Base-by-base conservation (phyloP, 2,329 filamentous ascomycete species). In the Macrophomina pseudophaseolina region DNA sequence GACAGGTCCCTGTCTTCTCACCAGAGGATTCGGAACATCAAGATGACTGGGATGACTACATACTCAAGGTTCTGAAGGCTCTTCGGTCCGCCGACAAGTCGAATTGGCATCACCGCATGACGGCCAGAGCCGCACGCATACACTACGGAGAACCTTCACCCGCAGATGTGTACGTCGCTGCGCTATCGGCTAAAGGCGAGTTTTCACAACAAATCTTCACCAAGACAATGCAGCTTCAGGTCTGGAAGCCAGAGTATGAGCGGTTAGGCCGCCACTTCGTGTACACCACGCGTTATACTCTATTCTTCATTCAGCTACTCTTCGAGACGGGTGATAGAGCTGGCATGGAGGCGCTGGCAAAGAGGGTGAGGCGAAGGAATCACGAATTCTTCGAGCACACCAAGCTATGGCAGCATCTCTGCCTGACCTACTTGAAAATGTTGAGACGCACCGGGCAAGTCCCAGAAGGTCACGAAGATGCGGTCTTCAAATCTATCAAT, bases 81-180 rank as follows among this genome's bases (percentile, higher is more conserved):
- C 77, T 90, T 64, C 85, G 86, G 65, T 80, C 80, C 42, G 93
- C 93, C 68, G 94, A 97, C 79, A 96, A 97, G 81, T 91, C 92
- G 0, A 94, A 95, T 72, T 97, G 94, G 94, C 94, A 97, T 74
- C 94, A 97, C 76, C 90, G 94, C 23, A 93, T 97, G 80, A 92
- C 93, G 64, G 89, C 90, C 74, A 88, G 93, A 30, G 89, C 86
- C 69, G 88, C 88, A 5, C 85, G 85, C 70, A 82, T 90, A 48
- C 80, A 90, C 6, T 90, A 87, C 70, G 66, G 60, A n/a, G 84
- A 89, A 66, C 85, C 86, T 48, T 75, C 79, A 2, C 72, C 78
- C 11, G 81, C 82, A 56, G 81, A 83, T 62, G 78, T 84, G n/a
- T 66, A 62, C 42, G 72, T 82, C 70, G 82, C 85, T 11, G 84